A percentile compares a stretch with the other conserved stretches of the same genome.
phyloP scores from a whole-genome alignment of 208 protist species.

The Crithidia sp. region DNA sequence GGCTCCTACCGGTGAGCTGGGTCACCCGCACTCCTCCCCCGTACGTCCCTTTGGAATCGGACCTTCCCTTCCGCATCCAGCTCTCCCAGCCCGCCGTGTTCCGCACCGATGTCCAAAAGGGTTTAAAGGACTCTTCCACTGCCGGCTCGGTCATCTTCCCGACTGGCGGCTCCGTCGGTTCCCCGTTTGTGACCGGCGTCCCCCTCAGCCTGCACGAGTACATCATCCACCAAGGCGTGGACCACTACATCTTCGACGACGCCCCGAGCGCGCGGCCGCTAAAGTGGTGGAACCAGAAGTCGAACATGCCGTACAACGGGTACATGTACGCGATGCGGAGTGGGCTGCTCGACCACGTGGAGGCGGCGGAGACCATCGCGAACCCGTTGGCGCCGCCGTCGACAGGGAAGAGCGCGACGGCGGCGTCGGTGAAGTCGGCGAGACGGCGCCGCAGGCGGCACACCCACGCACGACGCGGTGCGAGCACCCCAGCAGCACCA shows the following conservation, averaged over 20 bases:
- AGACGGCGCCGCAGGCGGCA: constrained; percentile 4
- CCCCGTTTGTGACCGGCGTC: constrained; percentile 71
- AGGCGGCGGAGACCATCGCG: constrained; percentile 51
- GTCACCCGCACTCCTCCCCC: constrained; percentile 80
- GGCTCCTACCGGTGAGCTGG: constrained; percentile 79
- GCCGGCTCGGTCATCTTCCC: constrained; percentile 38
- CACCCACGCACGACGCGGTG: neutral
- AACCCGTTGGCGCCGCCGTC: constrained; percentile 67
- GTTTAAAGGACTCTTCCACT: neutral
- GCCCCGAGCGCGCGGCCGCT: constrained; percentile 76
- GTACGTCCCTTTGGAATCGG: constrained; percentile 84
- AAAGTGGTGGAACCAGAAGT: constrained; percentile 92
- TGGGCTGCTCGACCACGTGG: constrained; percentile 61
- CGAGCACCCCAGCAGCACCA: neutral
- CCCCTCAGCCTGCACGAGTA: constrained; percentile 76
- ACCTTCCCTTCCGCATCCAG: constrained; percentile 85
- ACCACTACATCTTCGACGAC: constrained; percentile 89
- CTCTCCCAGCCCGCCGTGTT: constrained; percentile 77
- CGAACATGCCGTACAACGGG: constrained; percentile 88
- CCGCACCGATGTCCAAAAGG: constrained; percentile 7
- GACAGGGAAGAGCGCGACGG: neutral
- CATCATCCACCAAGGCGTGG: constrained; percentile 82
- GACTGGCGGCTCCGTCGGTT: constrained; percentile 75
- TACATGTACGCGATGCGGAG: constrained; percentile 84
- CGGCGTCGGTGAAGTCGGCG: constrained; percentile 3